Evolutionary conservation across 768 basidiomycete genomes (phyloP), one percentile per base, ranked within the genome.

Genomic region (Pleurotus tuoliensis): DNA sequence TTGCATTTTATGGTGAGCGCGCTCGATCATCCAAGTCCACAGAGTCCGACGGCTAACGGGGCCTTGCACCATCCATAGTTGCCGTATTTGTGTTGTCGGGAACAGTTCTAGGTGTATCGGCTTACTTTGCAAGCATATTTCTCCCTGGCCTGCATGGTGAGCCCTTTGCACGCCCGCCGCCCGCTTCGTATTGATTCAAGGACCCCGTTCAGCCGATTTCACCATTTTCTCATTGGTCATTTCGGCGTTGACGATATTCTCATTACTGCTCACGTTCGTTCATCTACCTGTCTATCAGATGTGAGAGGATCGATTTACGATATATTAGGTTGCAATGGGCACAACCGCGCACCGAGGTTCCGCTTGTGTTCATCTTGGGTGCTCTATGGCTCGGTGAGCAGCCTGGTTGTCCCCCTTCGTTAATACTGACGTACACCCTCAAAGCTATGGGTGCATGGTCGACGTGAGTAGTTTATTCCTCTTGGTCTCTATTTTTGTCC

Each of bases 361-460:
- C 81, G 20, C 63, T 73, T 40, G 66, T 85, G 53, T 80, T 86
- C 66, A 59, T 86, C 18, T 63, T 88, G 27, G 81, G 78, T 8
- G 73, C 81, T 16, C 64, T 91, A 37, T 92, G 90, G 90, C 74
- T 92, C 38, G 75, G 90, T 87, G 65, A 60, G 84, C 70, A 39
- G 34, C 4, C 44, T 16, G 13, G 43, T 4, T 30, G 30, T 15
- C 4, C 6, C n/a, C n/a, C 37, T 46, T 56, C 37, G 4, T 15
- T 58, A 25, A 59, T 59, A 40, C 18, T 57, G 24, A 24, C 41
- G 41, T 47, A 50, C 3, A n/a, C 30, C 16, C 34, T 20, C 57
- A 39, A 56, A 62, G 90, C 84, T 20, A 81, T 88, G 82, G 89
- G 78, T 30, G 82, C 90, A 15, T 92, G 89, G 88, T 72, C 87